A percentile compares a stretch with the other conserved stretches of the same genome.
These are phyloP conservation scores for Lactarius quietus DNA, from an alignment of 768 basidiomycete species.

Conservation along the genomic window DNA sequence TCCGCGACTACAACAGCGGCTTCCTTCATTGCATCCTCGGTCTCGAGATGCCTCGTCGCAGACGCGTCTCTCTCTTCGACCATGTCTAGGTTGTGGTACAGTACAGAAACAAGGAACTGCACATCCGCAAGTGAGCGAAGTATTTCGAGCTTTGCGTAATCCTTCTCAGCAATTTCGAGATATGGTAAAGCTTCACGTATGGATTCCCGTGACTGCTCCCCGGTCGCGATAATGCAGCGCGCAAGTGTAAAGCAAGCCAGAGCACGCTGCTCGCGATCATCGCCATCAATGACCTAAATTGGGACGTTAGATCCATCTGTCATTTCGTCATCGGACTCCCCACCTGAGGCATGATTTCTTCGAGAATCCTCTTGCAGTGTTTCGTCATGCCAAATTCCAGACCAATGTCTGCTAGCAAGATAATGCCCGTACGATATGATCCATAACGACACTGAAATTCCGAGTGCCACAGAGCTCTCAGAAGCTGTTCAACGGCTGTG, in stretches of 20 bases:
- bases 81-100: constrained; percentile 68
- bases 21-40: constrained; percentile 40
- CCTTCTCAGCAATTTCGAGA: constrained; percentile 60
- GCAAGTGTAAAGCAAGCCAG: constrained; percentile 71
- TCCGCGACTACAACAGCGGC: constrained; percentile 47
- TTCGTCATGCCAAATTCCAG: constrained; percentile 75
- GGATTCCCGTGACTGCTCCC: constrained; percentile 34
- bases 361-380: constrained; percentile 58
- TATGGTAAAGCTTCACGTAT: constrained; percentile 58
- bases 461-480: constrained; percentile 73
- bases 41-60: constrained; percentile 46
- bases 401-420: constrained; percentile 73
- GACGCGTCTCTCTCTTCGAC: constrained; percentile 51
- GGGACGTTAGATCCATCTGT: background rate
- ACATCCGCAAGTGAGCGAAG: constrained; percentile 59
- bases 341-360: constrained; percentile 83
- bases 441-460: constrained; percentile 71
- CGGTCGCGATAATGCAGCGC: constrained; percentile 66
- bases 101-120: constrained; percentile 65
- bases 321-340: constrained; percentile 15
- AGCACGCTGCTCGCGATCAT: constrained; percentile 73
- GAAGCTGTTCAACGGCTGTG: constrained; percentile 57
- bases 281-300: constrained; percentile 60
- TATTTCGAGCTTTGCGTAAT: constrained; percentile 59
- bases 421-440: constrained; percentile 63